Conservation (phyloP, 331 rosid genomes). For the Saraca asoca region DNA sequence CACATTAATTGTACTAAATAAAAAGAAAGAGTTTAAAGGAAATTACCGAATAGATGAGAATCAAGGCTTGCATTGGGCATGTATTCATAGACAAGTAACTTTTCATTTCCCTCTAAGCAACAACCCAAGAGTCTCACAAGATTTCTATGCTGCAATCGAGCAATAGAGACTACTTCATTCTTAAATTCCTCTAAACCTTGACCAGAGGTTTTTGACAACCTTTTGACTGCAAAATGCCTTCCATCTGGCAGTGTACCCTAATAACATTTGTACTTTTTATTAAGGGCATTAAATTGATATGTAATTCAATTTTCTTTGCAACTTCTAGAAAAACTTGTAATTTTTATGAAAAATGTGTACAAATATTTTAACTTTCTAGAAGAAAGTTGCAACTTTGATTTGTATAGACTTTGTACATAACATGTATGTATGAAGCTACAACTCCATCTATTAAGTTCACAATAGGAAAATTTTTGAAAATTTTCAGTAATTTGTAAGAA, state of each 20-base stretch:
- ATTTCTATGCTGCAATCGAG: constrained; percentile 45
- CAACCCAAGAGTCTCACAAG: constrained; percentile 47
- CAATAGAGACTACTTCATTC: constrained; percentile 46
- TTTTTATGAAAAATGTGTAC: no score
- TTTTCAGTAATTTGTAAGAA: no score
- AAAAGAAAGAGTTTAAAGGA: background rate
- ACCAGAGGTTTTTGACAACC: constrained; percentile 39
- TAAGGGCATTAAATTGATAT: no score
- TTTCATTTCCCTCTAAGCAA: constrained; percentile 44
- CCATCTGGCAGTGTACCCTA: constrained; percentile 44
- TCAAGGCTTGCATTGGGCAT: constrained; percentile 43
- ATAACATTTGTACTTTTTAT: background rate
- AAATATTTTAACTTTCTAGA: no score
- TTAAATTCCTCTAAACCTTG: constrained; percentile 44
- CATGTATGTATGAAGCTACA: no score
- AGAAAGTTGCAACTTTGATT: no score
- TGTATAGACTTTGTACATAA: no score
- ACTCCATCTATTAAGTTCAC: no score
- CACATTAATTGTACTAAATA: no score
- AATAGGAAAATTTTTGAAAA: no score
- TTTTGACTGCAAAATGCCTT: constrained; percentile 41
- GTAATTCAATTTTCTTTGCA: no score
- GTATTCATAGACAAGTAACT: constrained; percentile 41
- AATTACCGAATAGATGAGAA: constrained; percentile 38
- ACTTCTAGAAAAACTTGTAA: no score